These are phyloP conservation scores for Telfairia occidentalis DNA, from an alignment of 331 rosid species.

Conservation along the genomic window DNA sequence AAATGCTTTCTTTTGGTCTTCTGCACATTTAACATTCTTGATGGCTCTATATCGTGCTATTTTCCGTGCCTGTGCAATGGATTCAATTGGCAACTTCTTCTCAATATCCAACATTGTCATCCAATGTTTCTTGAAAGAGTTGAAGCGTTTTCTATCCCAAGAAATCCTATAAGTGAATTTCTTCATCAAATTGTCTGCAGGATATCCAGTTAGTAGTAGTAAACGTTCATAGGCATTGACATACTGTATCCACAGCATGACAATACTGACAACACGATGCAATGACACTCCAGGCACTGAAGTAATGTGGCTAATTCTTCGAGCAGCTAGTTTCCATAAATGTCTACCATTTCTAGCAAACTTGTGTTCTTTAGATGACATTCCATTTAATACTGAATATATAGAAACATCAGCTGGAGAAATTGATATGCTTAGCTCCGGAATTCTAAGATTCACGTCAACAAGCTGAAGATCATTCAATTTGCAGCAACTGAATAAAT, in stretches of 20 bases:
- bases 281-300: constrained; percentile 36
- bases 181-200: constrained; percentile 32
- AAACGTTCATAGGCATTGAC: constrained; percentile 54
- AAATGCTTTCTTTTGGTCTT: constrained; percentile 11
- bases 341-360: constrained; percentile 58
- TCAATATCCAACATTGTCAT: constrained; percentile 51
- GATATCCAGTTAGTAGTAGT: constrained; percentile 48
- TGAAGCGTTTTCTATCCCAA: constrained; percentile 25
- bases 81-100: constrained; percentile 60
- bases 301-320: constrained; percentile 34
- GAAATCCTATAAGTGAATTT: constrained; percentile 38
- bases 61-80: constrained; percentile 67
- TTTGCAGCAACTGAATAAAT: constrained; percentile 29
- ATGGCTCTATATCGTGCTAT: constrained; percentile 72
- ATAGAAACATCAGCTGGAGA: constrained; percentile 50
- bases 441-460: constrained; percentile 43
- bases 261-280: constrained; percentile 35
- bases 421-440: constrained; percentile 37
- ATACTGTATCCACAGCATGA: constrained; percentile 65
- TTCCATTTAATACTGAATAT: constrained; percentile 30
- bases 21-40: constrained; percentile 25
- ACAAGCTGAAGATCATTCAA: constrained; percentile 44
- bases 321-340: constrained; percentile 76
- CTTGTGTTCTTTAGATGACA: constrained; percentile 31
- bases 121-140: constrained; percentile 46